Evolutionary conservation across 768 basidiomycete species (phyloP).

Genomic region (Psilocybe cyanescens): DNA sequence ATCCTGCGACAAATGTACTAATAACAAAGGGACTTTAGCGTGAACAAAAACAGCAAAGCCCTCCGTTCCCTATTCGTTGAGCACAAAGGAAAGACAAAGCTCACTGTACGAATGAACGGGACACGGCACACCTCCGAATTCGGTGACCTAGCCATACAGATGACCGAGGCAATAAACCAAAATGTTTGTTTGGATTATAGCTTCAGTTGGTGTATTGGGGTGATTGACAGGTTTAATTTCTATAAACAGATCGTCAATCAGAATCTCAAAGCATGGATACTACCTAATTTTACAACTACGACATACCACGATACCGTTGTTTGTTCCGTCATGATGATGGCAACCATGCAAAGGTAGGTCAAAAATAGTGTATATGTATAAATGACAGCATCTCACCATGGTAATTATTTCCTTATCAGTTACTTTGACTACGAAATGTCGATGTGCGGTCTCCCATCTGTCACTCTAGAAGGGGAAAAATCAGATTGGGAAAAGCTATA

Average conservation of each 20-base stretch:
- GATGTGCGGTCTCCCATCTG: constrained; percentile 44
- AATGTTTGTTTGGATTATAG: constrained; percentile 22
- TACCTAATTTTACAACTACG: constrained; percentile 49
- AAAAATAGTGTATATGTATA: background rate
- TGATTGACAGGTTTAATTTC: background rate
- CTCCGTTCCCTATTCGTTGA: constrained; percentile 34
- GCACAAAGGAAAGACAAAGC: constrained; percentile 26
- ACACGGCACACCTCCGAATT: constrained; percentile 24
- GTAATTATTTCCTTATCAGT: constrained; percentile 1
- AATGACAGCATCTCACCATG: background rate
- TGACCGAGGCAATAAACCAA: constrained; percentile 26
- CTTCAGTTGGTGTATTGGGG: background rate
- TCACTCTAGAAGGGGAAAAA: constrained; percentile 46
- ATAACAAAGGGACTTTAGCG: constrained; percentile 13
- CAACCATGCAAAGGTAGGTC: constrained; percentile 35
- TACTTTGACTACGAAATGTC: constrained; percentile 39
- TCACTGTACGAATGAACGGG: constrained; percentile 19
- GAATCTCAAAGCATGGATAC: constrained; percentile 40
- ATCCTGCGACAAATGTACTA: background rate
- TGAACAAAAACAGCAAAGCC: constrained; percentile 37
- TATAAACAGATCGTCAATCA: constrained; percentile 26
- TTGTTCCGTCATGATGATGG: constrained; percentile 45
- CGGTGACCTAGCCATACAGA: constrained; percentile 25
- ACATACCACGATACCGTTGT: constrained; percentile 39
- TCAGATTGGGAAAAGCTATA: constrained; percentile 42